A percentile compares a stretch with the other conserved stretches of the same genome.
Evolutionary conservation across 495 filamentous ascomycete genomes (phyloP).

Genomic region (Penicillium flavigenum): DNA sequence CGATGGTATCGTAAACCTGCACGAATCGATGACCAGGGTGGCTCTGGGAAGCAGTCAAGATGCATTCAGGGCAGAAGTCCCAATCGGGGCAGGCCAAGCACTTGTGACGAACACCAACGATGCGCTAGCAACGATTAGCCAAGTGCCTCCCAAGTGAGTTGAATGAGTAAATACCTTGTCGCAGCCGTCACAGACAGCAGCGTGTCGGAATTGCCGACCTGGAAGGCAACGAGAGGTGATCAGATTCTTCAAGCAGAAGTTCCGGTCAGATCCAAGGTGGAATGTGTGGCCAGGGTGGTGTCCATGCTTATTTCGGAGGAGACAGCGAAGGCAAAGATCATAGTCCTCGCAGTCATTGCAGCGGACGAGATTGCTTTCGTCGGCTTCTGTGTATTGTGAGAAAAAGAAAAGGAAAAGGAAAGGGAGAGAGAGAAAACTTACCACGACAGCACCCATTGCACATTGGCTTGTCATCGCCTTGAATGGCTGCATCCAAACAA

Average conservation of each 20-base stretch:
- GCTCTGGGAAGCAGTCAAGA: constrained; percentile 58
- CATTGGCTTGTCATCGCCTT: constrained; percentile 60
- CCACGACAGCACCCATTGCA: constrained; percentile 90
- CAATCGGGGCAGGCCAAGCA: constrained; percentile 96
- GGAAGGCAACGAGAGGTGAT: constrained; percentile 64
- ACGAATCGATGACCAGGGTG: constrained; percentile 91
- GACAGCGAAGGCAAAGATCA: constrained; percentile 85
- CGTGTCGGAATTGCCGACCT: constrained; percentile 80
- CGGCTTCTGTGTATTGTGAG: constrained; percentile 53
- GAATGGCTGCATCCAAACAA: constrained; percentile 11
- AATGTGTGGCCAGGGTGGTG: constrained; percentile 92
- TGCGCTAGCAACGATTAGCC: constrained; percentile 52
- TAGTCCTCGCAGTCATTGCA: constrained; percentile 86
- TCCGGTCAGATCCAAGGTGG: constrained; percentile 37
- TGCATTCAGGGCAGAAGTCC: constrained; percentile 89
- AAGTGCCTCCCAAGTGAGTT: neutral
- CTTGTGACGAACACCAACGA: constrained; percentile 92
- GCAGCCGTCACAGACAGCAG: constrained; percentile 92
- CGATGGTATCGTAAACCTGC: constrained; percentile 76
- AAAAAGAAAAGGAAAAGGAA: neutral
- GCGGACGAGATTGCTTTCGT: constrained; percentile 76
- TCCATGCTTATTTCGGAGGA: constrained; percentile 73
- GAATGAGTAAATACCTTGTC: constrained; percentile 60
- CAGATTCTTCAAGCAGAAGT: constrained; percentile 41
- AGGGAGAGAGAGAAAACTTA: constrained; percentile 37